Evolutionary conservation across 805 yeast genomes (phyloP).

Genomic region (Saccharomycopsis schoenii): DNA sequence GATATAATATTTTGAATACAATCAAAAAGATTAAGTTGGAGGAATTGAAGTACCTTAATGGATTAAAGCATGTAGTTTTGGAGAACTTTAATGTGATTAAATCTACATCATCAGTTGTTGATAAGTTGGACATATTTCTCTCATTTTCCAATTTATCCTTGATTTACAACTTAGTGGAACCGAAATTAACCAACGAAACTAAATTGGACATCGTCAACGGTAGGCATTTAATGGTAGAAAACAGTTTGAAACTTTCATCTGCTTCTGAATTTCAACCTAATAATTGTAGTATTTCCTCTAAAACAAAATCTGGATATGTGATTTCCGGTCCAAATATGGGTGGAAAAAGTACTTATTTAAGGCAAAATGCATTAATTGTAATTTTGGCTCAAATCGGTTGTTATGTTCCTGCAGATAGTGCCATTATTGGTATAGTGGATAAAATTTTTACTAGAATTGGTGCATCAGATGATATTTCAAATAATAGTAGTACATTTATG

Average conservation of each 20-base stretch:
- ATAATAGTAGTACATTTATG: slow-evolving; percentile 85
- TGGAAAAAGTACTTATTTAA: slow-evolving; percentile 67
- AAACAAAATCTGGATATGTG: slow-evolving; percentile 35
- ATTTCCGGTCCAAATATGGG: slow-evolving; percentile 93
- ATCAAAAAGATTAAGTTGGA: slow-evolving; percentile 40
- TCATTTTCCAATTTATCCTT: slow-evolving; percentile 64
- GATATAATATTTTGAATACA: slow-evolving; percentile 35
- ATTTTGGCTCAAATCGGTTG: slow-evolving; percentile 70
- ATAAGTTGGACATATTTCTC: slow-evolving; percentile 59
- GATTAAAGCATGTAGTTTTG: slow-evolving; percentile 39
- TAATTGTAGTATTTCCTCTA: slow-evolving; percentile 24
- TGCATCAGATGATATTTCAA: slow-evolving; percentile 72
- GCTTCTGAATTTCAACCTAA: slow-evolving; percentile 30
- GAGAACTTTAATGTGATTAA: slow-evolving; percentile 38
- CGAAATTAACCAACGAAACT: slow-evolving; percentile 42
- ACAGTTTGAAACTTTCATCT: slow-evolving; percentile 39
- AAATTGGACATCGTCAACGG: slow-evolving; percentile 50
- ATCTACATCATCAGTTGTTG: slow-evolving; percentile 39
- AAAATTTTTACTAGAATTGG: slow-evolving; percentile 72
- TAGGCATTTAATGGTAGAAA: slow-evolving; percentile 81
- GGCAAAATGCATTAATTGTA: slow-evolving; percentile 61
- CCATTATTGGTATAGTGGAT: slow-evolving; percentile 65
- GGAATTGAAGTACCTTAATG: slow-evolving; percentile 45
- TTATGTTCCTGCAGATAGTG: slow-evolving; percentile 56
- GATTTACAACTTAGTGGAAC: slow-evolving; percentile 61